Evolutionary conservation across 495 filamentous ascomycete genomes (phyloP).

Genomic region (Neurospora tetraspora): DNA sequence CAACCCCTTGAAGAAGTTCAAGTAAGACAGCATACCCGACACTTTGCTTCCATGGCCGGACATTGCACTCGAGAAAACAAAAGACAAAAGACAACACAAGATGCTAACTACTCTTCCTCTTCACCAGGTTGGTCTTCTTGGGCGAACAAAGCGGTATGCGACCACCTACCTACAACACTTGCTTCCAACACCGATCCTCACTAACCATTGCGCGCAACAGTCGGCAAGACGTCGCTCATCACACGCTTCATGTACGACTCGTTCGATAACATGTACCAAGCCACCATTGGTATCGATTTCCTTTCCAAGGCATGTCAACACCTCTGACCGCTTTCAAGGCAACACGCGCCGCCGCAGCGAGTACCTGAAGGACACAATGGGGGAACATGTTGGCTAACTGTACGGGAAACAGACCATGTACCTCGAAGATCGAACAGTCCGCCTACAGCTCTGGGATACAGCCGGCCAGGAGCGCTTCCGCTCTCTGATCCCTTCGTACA

Average conservation of each 20-base stretch:
- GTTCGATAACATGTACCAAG: slow-evolving; percentile 99
- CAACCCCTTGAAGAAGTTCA: slow-evolving; percentile 99
- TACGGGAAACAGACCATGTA: slow-evolving; percentile 75
- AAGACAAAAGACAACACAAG: neutral
- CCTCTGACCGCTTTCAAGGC: slow-evolving; percentile 2
- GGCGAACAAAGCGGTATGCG: slow-evolving; percentile 93
- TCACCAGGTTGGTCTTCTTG: slow-evolving; percentile 76
- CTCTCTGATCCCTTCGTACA: slow-evolving; percentile 93
- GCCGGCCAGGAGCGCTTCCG: slow-evolving; percentile 96
- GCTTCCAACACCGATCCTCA: slow-evolving; percentile 9
- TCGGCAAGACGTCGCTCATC: slow-evolving; percentile 97
- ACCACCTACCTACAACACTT: slow-evolving; percentile 7
- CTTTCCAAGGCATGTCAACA: slow-evolving; percentile 70
- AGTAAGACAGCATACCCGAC: slow-evolving; percentile 42
- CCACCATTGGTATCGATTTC: slow-evolving; percentile 98
- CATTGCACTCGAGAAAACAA: too few relatives aligned
- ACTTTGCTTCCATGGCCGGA: neutral
- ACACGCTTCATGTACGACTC: slow-evolving; percentile 99
- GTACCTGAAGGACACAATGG: too few relatives aligned
- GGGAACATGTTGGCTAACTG: neutral
- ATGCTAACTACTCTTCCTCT: slow-evolving; percentile 6
- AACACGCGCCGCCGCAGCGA: too few relatives aligned
- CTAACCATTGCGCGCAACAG: slow-evolving; percentile 35
- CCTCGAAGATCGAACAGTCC: slow-evolving; percentile 94
- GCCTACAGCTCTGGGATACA: slow-evolving; percentile 96